These are phyloP conservation scores for Bipolaris sorokiniana DNA, from an alignment of 2,329 filamentous ascomycete genomes.

Conservation along the genomic window DNA sequence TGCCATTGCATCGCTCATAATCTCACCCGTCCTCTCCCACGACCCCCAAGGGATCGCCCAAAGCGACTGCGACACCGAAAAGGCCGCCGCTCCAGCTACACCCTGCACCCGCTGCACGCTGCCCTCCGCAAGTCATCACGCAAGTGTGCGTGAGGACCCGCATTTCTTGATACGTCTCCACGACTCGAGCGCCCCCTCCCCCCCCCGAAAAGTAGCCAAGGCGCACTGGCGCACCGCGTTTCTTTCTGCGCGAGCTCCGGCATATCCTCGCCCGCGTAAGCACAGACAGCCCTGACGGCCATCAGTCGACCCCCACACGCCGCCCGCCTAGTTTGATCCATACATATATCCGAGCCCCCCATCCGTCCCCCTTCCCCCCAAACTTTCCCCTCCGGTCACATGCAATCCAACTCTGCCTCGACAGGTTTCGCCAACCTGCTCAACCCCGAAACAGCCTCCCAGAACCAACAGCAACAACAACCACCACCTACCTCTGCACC, in stretches of 20 bases:
- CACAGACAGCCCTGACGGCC: constrained; percentile 38
- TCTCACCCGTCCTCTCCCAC: constrained; percentile 9
- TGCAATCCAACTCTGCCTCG: constrained; percentile 46
- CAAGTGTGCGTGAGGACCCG: constrained; percentile 23
- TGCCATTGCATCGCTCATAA: constrained; percentile 12
- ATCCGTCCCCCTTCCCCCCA: constrained; percentile 46
- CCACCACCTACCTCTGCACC: constrained; percentile 17
- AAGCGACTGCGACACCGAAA: constrained; percentile 13
- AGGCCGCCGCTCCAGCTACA: constrained; percentile 10
- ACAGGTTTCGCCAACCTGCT: constrained; percentile 49
- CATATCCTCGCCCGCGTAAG: constrained; percentile 36
- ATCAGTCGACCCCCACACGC: constrained; percentile 38
- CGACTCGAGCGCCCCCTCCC: constrained; percentile 19
- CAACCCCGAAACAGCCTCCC: constrained; percentile 40
- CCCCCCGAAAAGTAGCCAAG: constrained; percentile 24
- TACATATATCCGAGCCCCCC: constrained; percentile 47
- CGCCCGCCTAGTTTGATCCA: constrained; percentile 35
- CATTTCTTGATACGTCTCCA: constrained; percentile 29
- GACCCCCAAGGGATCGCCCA: constrained; percentile 4
- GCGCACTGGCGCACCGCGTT: constrained; percentile 29
- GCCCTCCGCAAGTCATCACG: constrained; percentile 28
- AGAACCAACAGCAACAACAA: constrained; percentile 9
- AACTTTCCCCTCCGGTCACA: constrained; percentile 49
- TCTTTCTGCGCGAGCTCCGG: constrained; percentile 32
- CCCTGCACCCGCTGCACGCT: constrained; percentile 27